Evolutionary conservation across 331 rosid genomes (phyloP), one percentile per base, ranked within the genome.

Genomic region (Quercus phellos): DNA sequence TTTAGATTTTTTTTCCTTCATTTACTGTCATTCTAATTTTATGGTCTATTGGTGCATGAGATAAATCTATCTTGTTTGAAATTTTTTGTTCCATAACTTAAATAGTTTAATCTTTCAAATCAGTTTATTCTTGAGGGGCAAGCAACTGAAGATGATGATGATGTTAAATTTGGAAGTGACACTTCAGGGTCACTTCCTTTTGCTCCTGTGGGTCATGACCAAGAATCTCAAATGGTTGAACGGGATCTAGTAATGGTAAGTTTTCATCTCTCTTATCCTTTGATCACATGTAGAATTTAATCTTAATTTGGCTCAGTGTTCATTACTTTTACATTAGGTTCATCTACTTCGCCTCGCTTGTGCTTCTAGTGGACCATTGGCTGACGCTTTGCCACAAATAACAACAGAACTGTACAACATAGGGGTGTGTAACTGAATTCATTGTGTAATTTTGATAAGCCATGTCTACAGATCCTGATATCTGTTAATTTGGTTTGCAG

Each of bases 291-390:
- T 61, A 59, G 70, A 73, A 55, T 74, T 35, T 46, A 53, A 59
- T 82, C 51, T 74, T 66, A 68, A 74, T 26, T 43, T 76, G 53
- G 77, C 66, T 61, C 80, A 55, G 61, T 54, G 43, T 78, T 78
- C 26, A 69, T 81, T 73, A 68, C 74, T 77, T 84, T 78, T 55
- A 61, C 73, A 74, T 76, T 79, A 94, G 99, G 95, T 90, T 85
- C 97, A 92, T 85, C 80, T 94, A 80, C 93, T 92, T 78, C 97
- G 88, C 70, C 92, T 92, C 80, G 89, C 86, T 79, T 92, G 95
- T 84, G 83, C 90, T 56, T 84, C 92, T 55, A 86, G 90, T 74
- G 93, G 92, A 77, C 90, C 88, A 67, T 80, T 88, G 76, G 68
- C 83, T 74, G 90, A 89, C 76, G 82, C 87, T 74, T 83, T 92